Percentiles rank a stretch among this genome's conserved stretches.
Conservation (phyloP, 495 filamentous ascomycete species). For the Neurospora africana region DNA sequence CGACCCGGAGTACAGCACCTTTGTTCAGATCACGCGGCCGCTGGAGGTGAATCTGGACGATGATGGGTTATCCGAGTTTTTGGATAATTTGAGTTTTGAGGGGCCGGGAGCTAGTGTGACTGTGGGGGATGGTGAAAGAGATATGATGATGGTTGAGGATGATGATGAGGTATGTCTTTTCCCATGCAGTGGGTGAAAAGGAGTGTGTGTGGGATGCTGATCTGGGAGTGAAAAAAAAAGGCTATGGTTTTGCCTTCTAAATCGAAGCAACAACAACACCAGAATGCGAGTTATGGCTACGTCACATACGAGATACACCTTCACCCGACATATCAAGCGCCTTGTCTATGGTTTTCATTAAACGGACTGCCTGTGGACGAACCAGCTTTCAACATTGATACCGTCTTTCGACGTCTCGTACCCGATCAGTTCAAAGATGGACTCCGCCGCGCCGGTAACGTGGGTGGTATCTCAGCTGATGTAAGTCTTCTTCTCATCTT, state of each 20-base stretch:
- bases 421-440: conserved; percentile 48
- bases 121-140: too few relatives aligned
- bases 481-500: conserved; percentile 38
- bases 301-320: conserved; percentile 52
- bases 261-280: background rate
- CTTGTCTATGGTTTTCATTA: conserved; percentile 48
- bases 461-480: conserved; percentile 68
- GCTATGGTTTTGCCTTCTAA: background rate
- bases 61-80: conserved; percentile 27
- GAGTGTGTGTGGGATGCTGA: conserved; percentile 16
- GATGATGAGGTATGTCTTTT: conserved; percentile 32
- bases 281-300: conserved; percentile 20
- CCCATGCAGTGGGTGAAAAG: too few relatives aligned
- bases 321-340: conserved; percentile 47
- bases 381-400: conserved; percentile 43
- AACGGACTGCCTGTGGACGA: conserved; percentile 34
- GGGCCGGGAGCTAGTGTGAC: conserved; percentile 4
- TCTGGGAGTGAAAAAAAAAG: conserved; percentile 22
- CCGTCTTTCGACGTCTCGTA: conserved; percentile 59
- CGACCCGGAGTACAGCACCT: conserved; percentile 28
- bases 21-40: conserved; percentile 37
- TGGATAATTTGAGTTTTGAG: conserved; percentile 28
- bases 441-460: conserved; percentile 48
- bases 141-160: conserved; percentile 36
- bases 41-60: conserved; percentile 32